Evolutionary conservation across 768 basidiomycete genomes (phyloP).

Genomic region (Glaciozyma antarctica): DNA sequence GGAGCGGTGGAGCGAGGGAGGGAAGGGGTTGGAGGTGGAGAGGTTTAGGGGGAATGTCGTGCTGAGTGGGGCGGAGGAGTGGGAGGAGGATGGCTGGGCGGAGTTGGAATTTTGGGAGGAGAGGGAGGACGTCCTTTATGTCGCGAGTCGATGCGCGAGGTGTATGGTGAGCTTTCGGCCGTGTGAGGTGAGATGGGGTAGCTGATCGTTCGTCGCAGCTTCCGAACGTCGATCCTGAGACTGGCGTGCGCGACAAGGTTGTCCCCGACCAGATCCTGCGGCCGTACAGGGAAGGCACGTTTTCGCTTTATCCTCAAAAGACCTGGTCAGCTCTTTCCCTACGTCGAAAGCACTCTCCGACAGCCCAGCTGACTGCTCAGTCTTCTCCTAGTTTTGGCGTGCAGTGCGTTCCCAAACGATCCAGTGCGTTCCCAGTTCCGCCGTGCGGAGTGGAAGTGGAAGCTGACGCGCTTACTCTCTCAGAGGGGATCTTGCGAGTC

Average conservation of each 20-base stretch:
- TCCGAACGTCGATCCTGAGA: background rate
- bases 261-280: background rate
- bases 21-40: slow-evolving; percentile 6
- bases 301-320: too few relatives aligned
- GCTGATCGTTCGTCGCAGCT: background rate
- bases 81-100: slow-evolving; percentile 28
- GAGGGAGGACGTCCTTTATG: slow-evolving; percentile 8
- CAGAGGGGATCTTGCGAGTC: too few relatives aligned
- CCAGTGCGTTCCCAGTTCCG: too few relatives aligned
- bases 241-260: background rate
- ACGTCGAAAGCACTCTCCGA: too few relatives aligned
- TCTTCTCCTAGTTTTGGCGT: too few relatives aligned
- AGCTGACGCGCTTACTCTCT: too few relatives aligned
- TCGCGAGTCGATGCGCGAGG: slow-evolving; percentile 18
- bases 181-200: too few relatives aligned
- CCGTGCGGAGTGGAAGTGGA: too few relatives aligned
- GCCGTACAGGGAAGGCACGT: background rate
- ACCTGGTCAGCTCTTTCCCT: too few relatives aligned
- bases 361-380: too few relatives aligned
- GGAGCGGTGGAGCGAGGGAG: background rate
- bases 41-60: slow-evolving; percentile 28
- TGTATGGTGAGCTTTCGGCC: slow-evolving; percentile 17
- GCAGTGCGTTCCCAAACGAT: too few relatives aligned
- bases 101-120: slow-evolving; percentile 6
- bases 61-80: slow-evolving; percentile 6